phyloP scores from a whole-genome alignment of 2,329 filamentous ascomycete genomes.

The Thelonectria discophora region DNA sequence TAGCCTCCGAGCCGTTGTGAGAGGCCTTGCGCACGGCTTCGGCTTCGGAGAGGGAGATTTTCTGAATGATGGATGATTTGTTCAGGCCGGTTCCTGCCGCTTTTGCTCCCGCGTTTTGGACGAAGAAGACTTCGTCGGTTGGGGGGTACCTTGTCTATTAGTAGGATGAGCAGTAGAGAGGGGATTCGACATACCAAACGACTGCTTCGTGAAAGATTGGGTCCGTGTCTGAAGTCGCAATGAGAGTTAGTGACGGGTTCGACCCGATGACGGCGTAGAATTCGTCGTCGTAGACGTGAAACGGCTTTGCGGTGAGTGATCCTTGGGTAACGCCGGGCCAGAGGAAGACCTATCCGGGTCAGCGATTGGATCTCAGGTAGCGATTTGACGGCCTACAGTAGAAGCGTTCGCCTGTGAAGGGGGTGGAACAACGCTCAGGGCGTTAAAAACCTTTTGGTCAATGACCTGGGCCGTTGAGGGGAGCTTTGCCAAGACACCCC shows the following conservation, averaged over 20 bases:
- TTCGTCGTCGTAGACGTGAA: constrained; percentile 55
- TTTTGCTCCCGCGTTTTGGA: constrained; percentile 58
- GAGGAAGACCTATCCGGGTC: constrained; percentile 19
- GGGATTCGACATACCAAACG: constrained; percentile 50
- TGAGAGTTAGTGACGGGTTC: constrained; percentile 58
- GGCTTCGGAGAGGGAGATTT: constrained; percentile 57
- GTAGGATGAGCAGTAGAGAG: too few species aligned
- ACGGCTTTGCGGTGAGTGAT: constrained; percentile 34
- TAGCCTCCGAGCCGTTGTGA: constrained; percentile 45
- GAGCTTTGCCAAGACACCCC: constrained; percentile 49
- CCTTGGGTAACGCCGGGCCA: constrained; percentile 38
- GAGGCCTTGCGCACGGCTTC: constrained; percentile 38
- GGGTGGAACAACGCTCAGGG: constrained; percentile 30
- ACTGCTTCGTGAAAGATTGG: constrained; percentile 66
- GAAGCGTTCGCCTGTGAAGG: constrained; percentile 31
- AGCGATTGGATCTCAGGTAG: rapidly evolving
- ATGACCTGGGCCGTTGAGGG: constrained; percentile 35
- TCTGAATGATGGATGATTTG: constrained; percentile 61
- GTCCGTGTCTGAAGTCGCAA: constrained; percentile 54
- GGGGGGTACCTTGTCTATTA: constrained; percentile 45
- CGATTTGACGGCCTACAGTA: constrained; percentile 15
- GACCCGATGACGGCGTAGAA: constrained; percentile 61
- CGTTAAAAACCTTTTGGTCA: constrained; percentile 37
- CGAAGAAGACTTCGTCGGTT: constrained; percentile 64
- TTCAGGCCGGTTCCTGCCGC: constrained; percentile 60